Evolutionary conservation across 371 early-diverging fungal species (phyloP).

Genomic region (Mucor irregularis): DNA sequence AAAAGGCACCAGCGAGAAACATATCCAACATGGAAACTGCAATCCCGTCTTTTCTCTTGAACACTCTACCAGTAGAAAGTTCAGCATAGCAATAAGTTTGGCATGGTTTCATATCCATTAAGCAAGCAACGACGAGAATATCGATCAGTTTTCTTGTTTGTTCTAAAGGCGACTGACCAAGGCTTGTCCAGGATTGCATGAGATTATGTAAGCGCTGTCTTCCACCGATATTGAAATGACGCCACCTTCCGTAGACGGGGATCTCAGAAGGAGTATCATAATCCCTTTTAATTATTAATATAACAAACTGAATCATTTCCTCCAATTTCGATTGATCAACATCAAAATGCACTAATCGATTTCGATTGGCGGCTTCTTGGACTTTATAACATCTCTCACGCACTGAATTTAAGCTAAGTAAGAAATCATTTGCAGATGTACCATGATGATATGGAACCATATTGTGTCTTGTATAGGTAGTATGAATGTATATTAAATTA

Average conservation of each 20-base stretch:
- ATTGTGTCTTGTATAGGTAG: neutral
- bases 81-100: conserved; percentile 77
- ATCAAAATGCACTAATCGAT: conserved; percentile 70
- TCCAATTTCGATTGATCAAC: conserved; percentile 66
- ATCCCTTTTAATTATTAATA: conserved; percentile 76
- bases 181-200: conserved; percentile 44
- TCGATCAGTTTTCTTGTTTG: conserved; percentile 77
- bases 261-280: conserved; percentile 61
- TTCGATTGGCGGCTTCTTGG: conserved; percentile 59
- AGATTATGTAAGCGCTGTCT: conserved; percentile 63
- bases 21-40: conserved; percentile 85
- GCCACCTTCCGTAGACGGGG: conserved; percentile 88
- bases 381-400: conserved; percentile 75
- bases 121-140: conserved; percentile 82
- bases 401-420: conserved; percentile 74
- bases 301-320: conserved; percentile 70
- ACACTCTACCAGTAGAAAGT: conserved; percentile 48
- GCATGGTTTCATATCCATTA: conserved; percentile 91
- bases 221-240: conserved; percentile 80
- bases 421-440: conserved; percentile 43
- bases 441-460: conserved; percentile 26
- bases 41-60: conserved; percentile 81
- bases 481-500: neutral
- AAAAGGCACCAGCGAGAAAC: conserved; percentile 81
- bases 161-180: conserved; percentile 55